Base-by-base conservation (phyloP, 1,284 basidiomycete genomes). In the Pseudozyma hubeiensis region DNA sequence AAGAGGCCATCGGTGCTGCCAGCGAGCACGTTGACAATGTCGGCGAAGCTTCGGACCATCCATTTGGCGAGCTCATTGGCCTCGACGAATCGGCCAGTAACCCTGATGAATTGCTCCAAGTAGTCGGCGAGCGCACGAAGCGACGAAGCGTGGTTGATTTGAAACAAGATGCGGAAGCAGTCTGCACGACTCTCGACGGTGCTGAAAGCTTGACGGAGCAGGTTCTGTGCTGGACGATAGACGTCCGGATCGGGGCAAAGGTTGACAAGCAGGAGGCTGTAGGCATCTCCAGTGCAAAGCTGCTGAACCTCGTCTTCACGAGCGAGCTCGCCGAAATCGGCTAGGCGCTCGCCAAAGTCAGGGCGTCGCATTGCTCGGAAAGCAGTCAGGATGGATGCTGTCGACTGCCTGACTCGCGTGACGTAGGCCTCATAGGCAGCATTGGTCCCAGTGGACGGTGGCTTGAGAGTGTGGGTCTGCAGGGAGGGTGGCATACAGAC, bases 1-100 rank as follows among this genome's bases (percentile, higher is more conserved):
- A 83, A 57, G 19, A 84, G 53, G 11, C 82, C 82, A 19, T 82
- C 69, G 44, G 75, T 77, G 46, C 72, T 67, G 43, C 75, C 78
- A 48, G 80, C 82, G 19, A 84, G 70, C 16, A 80, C 79, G 40
- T 79, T 77, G 64, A 83, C 61, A 17, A 83, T 66, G 54, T 84
- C 81, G 37, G 80, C 78, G 31, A 82, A 77, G 31, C 78, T 69
- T 44, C 72, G 60, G 13, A 84, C 72, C 51, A 79, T 75, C 69
- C 75, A 79, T 24, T 77, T 75, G 3, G 82, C 81, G 9, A 77
- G 60, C 19, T 77, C 64, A 49, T 77, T 75, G 39, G 79, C 81
- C 19, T 78, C 72, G 14, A 81, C 54, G 10, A 82, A 55, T 17
- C 52, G 54, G 19, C 39, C 52, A 10, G 73, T 59, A 10, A 68